A percentile compares a stretch with the other conserved stretches of the same genome.
These are phyloP conservation scores for Phytophthora cryptogea DNA, from an alignment of 352 stramenopile species.

Conservation along the genomic window DNA sequence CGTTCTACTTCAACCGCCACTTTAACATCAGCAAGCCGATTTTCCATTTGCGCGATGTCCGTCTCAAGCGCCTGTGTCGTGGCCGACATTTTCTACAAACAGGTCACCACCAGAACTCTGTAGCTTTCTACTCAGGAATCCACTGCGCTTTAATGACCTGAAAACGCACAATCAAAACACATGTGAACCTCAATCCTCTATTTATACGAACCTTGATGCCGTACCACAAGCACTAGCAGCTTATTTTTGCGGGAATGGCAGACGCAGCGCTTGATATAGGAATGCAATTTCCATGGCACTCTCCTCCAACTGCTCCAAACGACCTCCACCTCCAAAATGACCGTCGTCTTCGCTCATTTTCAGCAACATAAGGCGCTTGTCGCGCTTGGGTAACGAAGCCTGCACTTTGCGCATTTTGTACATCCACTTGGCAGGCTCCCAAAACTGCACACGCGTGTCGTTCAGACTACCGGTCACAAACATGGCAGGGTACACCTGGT, in stretches of 20 bases:
- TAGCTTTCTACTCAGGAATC: not conserved
- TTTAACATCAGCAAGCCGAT: conserved; percentile 59
- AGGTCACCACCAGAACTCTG: not conserved
- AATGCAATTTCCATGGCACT: conserved; percentile 87
- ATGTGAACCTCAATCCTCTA: conserved; percentile 18
- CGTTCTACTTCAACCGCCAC: conserved; percentile 56
- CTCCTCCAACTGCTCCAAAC: conserved; percentile 78
- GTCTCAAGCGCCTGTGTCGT: conserved; percentile 53
- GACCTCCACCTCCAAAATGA: conserved; percentile 79
- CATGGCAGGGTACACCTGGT: conserved; percentile 72
- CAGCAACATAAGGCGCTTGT: conserved; percentile 50
- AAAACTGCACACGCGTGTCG: conserved; percentile 85
- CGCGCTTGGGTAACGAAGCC: conserved; percentile 27
- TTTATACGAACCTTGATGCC: conserved; percentile 26
- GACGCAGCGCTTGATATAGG: conserved; percentile 66
- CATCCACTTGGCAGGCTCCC: conserved; percentile 88
- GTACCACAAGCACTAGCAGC: not conserved
- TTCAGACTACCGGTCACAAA: conserved; percentile 85
- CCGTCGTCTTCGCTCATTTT: conserved; percentile 84
- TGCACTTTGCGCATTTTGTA: conserved; percentile 70
- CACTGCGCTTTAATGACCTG: not conserved
- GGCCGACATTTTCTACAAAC: conserved; percentile 37
- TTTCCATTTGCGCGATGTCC: conserved; percentile 66
- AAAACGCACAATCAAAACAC: not conserved
- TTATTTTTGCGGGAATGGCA: conserved; percentile 48